These are phyloP conservation scores for Aspergillus sclerotioniger DNA, from an alignment of 495 filamentous ascomycete genomes.

Conservation along the genomic window DNA sequence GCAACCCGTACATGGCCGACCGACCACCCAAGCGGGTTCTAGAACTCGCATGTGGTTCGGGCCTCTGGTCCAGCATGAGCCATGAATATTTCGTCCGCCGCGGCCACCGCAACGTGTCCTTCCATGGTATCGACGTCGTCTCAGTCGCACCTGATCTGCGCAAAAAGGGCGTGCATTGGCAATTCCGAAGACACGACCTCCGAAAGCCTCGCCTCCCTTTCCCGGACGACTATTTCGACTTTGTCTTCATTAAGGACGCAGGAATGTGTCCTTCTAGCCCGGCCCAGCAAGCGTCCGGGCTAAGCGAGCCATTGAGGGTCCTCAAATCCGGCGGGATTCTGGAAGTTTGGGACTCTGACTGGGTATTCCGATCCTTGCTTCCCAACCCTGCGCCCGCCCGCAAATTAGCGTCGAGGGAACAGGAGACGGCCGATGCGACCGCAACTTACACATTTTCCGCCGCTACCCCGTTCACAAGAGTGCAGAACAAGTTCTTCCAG, in stretches of 20 bases:
- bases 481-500: constrained; percentile 77
- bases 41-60: constrained; percentile 86
- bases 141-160: constrained; percentile 69
- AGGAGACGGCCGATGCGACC: constrained; percentile 59
- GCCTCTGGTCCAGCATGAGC: constrained; percentile 84
- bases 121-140: constrained; percentile 82
- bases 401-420: constrained; percentile 53
- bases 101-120: constrained; percentile 62
- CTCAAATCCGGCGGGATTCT: constrained; percentile 75
- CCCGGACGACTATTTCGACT: constrained; percentile 78
- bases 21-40: constrained; percentile 74
- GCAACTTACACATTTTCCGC: constrained; percentile 82
- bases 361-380: constrained; percentile 70
- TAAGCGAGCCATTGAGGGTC: constrained; percentile 76
- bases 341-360: constrained; percentile 86
- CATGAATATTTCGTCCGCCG: constrained; percentile 68
- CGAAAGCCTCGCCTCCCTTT: constrained; percentile 76
- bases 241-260: constrained; percentile 88
- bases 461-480: constrained; percentile 72
- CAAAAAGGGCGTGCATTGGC: constrained; percentile 78
- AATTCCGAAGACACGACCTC: constrained; percentile 83
- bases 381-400: constrained; percentile 67
- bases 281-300: constrained; percentile 58
- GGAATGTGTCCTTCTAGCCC: constrained; percentile 63
- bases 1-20: constrained; percentile 61